Evolutionary conservation across 352 stramenopile species (phyloP).

Genomic region (Phytopythium kandeliae): DNA sequence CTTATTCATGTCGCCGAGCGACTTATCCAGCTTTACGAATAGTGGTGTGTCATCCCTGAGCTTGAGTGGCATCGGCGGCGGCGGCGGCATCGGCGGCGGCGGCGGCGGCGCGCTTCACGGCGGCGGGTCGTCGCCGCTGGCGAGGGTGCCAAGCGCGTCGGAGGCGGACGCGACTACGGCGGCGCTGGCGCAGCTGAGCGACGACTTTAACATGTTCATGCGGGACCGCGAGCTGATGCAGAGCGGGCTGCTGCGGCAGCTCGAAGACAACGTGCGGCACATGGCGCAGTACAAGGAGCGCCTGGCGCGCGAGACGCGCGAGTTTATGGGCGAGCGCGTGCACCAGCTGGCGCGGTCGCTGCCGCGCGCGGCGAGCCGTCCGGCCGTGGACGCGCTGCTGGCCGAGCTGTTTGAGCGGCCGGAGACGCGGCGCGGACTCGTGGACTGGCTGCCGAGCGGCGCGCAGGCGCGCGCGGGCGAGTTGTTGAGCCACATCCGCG

Average conservation of each 20-base stretch:
- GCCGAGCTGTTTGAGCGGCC: constrained; percentile 4
- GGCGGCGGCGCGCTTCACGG: too few species aligned
- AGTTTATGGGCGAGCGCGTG: constrained; percentile 4
- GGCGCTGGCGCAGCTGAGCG: neutral
- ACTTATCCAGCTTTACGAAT: neutral
- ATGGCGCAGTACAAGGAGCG: constrained; percentile 7
- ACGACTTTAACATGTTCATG: neutral
- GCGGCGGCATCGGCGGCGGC: neutral
- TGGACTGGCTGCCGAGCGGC: constrained; percentile 2
- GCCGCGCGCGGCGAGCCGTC: constrained; percentile 8
- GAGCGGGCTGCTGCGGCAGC: constrained; percentile 1
- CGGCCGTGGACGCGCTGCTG: constrained; percentile 9
- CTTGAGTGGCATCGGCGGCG: neutral
- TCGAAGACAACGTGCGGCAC: constrained; percentile 4
- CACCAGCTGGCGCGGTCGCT: constrained; percentile 11
- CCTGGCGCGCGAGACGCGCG: constrained; percentile 2
- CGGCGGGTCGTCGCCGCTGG: neutral
- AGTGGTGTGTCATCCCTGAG: neutral
- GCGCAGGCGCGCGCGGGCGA: constrained; percentile 4
- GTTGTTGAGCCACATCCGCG: constrained; percentile 4
- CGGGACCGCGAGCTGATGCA: constrained; percentile 6
- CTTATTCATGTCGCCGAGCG: neutral
- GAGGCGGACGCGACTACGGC: neutral
- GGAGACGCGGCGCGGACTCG: constrained; percentile 2
- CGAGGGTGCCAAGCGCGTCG: neutral